These are phyloP conservation scores for Trichoderma afroharzianum DNA, from an alignment of 2,329 filamentous ascomycete genomes.

Conservation along the genomic window DNA sequence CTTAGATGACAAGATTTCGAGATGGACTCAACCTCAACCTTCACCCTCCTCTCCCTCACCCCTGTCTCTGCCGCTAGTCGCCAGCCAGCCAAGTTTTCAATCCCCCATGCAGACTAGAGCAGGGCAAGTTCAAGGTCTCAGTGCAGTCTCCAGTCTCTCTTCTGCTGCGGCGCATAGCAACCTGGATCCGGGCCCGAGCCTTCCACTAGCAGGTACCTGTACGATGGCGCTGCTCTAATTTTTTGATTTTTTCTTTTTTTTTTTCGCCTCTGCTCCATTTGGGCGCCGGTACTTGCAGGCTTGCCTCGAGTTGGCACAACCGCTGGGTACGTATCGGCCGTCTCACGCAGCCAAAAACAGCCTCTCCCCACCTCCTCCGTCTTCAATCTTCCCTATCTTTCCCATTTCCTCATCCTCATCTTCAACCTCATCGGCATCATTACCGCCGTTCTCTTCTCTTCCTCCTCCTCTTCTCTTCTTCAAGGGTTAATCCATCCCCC, in stretches of 20 bases:
- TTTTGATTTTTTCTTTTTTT: slow-evolving; percentile 4
- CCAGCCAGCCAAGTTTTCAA: slow-evolving; percentile 8
- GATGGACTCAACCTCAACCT: neutral
- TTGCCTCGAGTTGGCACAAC: neutral
- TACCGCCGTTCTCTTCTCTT: neutral
- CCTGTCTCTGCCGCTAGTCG: slow-evolving; percentile 4
- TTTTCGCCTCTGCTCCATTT: slow-evolving; percentile 14
- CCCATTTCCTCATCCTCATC: slow-evolving; percentile 7
- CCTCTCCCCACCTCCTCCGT: slow-evolving; percentile 12
- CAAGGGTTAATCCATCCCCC: neutral
- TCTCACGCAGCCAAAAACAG: slow-evolving; percentile 17
- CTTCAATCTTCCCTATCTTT: slow-evolving; percentile 9
- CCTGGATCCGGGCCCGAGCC: slow-evolving; percentile 16
- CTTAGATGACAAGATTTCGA: slow-evolving; percentile 9
- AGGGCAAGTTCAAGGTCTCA: slow-evolving; percentile 16
- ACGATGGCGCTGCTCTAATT: slow-evolving; percentile 4
- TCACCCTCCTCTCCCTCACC: neutral
- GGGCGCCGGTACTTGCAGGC: slow-evolving; percentile 15
- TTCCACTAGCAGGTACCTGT: slow-evolving; percentile 18
- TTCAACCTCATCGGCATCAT: slow-evolving; percentile 3
- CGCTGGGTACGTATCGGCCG: slow-evolving; percentile 9
- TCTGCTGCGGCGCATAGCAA: slow-evolving; percentile 6
- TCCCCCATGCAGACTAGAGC: slow-evolving; percentile 4
- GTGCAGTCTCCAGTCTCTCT: slow-evolving; percentile 1
- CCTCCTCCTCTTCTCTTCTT: neutral